These are phyloP conservation scores for Neofusicoccum laricinum DNA, from an alignment of 2,329 filamentous ascomycete species.

Conservation along the genomic window DNA sequence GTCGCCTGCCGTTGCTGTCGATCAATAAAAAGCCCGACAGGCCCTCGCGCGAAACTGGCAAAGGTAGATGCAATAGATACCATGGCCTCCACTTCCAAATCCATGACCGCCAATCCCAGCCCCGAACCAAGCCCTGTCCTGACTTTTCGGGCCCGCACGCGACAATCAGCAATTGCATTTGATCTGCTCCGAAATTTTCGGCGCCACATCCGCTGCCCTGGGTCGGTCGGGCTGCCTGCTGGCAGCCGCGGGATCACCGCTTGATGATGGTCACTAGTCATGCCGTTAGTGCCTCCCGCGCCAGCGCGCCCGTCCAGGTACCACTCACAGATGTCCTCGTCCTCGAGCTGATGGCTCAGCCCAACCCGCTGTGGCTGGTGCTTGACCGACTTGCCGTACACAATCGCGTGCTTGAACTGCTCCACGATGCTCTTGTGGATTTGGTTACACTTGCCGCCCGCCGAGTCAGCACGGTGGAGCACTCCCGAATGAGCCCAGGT, in stretches of 20 bases:
- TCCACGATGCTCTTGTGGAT: conserved; percentile 97
- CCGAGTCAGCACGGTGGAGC: conserved; percentile 32
- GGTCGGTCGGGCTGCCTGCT: neutral
- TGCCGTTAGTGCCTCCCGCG: conserved; percentile 23
- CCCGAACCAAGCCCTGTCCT: neutral
- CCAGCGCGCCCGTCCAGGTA: neutral
- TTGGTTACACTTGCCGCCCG: conserved; percentile 73
- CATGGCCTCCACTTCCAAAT: conserved; percentile 14
- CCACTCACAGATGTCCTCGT: conserved; percentile 92
- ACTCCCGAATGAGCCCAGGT: neutral
- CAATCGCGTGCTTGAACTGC: conserved; percentile 91
- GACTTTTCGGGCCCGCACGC: conserved; percentile 6
- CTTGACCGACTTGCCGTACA: conserved; percentile 97
- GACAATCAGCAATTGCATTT: conserved; percentile 15
- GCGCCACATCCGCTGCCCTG: conserved; percentile 12
- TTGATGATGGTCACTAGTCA: conserved; percentile 43
- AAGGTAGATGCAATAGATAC: conserved; percentile 12
- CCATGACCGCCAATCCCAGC: conserved; percentile 3
- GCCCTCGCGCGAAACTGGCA: conserved; percentile 9
- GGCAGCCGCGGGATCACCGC: conserved; percentile 27
- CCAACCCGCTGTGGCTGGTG: conserved; percentile 97
- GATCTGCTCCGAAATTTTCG: conserved; percentile 18
- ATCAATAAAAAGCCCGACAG: conserved; percentile 17
- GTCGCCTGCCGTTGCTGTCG: conserved; percentile 11
- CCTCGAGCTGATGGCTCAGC: conserved; percentile 82